Base-by-base conservation (phyloP, 805 yeast species). In the Starmerella khaoyaiensis region DNA sequence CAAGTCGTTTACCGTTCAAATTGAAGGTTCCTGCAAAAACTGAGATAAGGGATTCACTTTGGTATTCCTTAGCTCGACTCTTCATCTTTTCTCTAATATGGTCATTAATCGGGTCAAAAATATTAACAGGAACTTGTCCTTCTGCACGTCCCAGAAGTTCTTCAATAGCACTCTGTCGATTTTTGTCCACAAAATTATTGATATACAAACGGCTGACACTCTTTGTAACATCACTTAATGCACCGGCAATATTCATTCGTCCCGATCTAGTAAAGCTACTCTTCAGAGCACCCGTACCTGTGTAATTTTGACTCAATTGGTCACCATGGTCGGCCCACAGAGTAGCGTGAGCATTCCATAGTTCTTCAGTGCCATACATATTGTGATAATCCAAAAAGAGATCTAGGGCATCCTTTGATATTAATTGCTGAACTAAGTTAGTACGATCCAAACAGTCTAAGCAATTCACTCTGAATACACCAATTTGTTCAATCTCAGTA, bases 261-360 rank as follows among this genome's bases (percentile, higher is more conserved):
- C 98, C 98, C 21, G 81, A 76, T 54, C 99, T 71, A 1, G 97
- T 81, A 53, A 79, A 90, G 4, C 95, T 83, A 0, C 95, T 81
- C 58, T 90, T 90, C 44, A 90, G 65, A 0, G 99, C 99, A 43
- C 93, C 93, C 0, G 99, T 90, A 21, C 98, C 97, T 0, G 98
- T 87, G 59, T 90, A 90, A 14, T 90, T 87, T 55, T 82, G 93
- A 2, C 95, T 82, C 4, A 90, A 76, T 47, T 83, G 94, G 58
- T 90, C 98, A 39, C 98, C 99, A 57, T 90, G 90, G 57, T 90
- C 95, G 1, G 99, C 99, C 98, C 98, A 90, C 15, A 90, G 61
- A 5, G 80, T 71, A 48, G 86, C 81, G 47, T 86, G 94, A 38
- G 76, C 76, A n/a, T 65, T 59, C 54, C 75, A 68, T 19, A 81